Conservation (phyloP, 306 rosid species). For the Corylus avellana region DNA sequence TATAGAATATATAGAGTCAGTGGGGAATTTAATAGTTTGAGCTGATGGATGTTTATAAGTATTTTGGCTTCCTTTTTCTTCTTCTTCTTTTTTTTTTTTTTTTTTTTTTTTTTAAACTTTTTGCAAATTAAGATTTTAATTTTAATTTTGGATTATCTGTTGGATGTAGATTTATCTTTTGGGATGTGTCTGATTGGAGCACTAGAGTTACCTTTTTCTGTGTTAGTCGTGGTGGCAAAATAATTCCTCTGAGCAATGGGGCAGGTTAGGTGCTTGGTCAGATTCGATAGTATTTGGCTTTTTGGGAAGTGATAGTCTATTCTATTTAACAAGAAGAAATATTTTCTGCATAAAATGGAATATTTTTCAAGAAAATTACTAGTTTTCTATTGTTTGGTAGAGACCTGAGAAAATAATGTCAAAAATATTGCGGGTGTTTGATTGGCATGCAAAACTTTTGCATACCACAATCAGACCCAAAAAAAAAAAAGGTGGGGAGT, state of each 20-base stretch:
- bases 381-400: too few relatives aligned
- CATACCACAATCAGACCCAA: too few relatives aligned
- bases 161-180: conserved; percentile 1
- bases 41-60: conserved; percentile 42
- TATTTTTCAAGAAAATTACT: too few relatives aligned
- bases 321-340: too few relatives aligned
- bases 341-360: too few relatives aligned
- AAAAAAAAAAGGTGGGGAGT: too few relatives aligned
- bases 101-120: conserved; percentile 7
- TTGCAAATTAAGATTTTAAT: conserved; percentile 27
- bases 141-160: conserved; percentile 17
- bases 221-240: not conserved
- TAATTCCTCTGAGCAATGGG: not conserved
- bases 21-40: conserved; percentile 33
- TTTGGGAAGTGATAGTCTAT: not conserved
- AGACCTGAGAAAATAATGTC: too few relatives aligned
- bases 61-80: not conserved
- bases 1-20: conserved; percentile 30
- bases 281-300: not conserved
- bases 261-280: not conserved
- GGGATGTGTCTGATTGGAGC: conserved; percentile 17
- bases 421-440: too few relatives aligned
- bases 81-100: too few relatives aligned
- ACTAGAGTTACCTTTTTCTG: not conserved
- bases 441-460: too few relatives aligned